A percentile compares a stretch with the other conserved stretches of the same genome.
Conservation (phyloP, 805 yeast species). For the Suhomyces canberraensis region DNA sequence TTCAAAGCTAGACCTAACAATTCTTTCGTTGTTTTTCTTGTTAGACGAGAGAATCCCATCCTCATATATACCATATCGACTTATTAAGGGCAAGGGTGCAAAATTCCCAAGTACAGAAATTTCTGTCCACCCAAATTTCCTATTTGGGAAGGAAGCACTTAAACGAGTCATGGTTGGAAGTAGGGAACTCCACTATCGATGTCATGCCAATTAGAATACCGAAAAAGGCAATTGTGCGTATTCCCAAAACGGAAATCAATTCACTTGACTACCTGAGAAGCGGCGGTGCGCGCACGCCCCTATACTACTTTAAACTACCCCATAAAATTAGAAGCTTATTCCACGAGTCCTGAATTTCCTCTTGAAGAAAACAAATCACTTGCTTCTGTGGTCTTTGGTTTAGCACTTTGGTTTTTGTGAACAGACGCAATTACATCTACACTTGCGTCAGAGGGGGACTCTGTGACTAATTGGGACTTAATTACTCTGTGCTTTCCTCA, state of each 20-base stretch:
- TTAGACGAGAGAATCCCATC: neutral
- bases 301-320: too few species aligned
- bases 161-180: neutral
- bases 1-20: neutral
- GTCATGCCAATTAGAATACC: conserved; percentile 6
- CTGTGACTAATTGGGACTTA: too few species aligned
- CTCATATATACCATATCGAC: neutral
- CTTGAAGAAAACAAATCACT: neutral
- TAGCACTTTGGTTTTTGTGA: too few species aligned
- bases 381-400: too few species aligned
- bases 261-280: too few species aligned
- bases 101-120: conserved; percentile 4
- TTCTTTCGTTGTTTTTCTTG: neutral
- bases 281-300: neutral
- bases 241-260: conserved; percentile 5
- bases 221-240: conserved; percentile 4
- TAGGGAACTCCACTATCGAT: neutral
- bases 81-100: neutral
- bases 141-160: neutral
- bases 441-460: too few species aligned
- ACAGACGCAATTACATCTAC: too few species aligned
- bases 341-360: conserved; percentile 1
- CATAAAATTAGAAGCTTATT: neutral
- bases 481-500: too few species aligned
- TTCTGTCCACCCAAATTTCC: conserved; percentile 1